phyloP scores from a whole-genome alignment of 2,329 filamentous ascomycete species.

The Cephalotrichum gorgonifer region DNA sequence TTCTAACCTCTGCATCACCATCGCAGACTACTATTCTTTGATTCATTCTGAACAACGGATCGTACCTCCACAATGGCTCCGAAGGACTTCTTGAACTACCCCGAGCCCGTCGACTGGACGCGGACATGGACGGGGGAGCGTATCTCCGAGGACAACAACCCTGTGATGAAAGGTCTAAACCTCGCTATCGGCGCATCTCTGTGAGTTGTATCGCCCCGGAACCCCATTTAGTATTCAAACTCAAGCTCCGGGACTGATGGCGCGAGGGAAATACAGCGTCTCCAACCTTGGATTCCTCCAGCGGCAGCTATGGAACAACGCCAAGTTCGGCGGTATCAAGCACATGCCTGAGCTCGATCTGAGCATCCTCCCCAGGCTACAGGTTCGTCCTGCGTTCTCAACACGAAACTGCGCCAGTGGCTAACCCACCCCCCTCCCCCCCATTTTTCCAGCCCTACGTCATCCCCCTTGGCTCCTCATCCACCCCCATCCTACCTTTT shows the following conservation, averaged over 20 bases:
- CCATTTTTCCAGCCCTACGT: constrained; percentile 38
- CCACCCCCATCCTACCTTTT: constrained; percentile 24
- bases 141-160: constrained; percentile 49
- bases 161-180: constrained; percentile 55
- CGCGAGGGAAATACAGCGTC: constrained; percentile 31
- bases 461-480: constrained; percentile 31
- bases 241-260: background rate
- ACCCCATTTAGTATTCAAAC: no score
- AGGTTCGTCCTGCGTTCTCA: constrained; percentile 26
- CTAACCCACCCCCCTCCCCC: background rate
- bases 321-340: constrained; percentile 39
- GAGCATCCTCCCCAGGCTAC: constrained; percentile 31
- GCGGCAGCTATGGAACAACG: constrained; percentile 59
- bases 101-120: constrained; percentile 20
- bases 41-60: no score
- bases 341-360: constrained; percentile 33
- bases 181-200: constrained; percentile 51
- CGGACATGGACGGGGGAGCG: constrained; percentile 17
- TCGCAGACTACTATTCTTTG: no score
- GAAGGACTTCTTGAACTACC: constrained; percentile 33
- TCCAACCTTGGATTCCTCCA: constrained; percentile 51
- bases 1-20: no score
- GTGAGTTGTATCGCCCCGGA: constrained; percentile 24
- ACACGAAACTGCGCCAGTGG: background rate
- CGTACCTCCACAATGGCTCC: constrained; percentile 5